Base-by-base conservation (phyloP, 441 rosid species). In the Bocquillonia castaneifolia region DNA sequence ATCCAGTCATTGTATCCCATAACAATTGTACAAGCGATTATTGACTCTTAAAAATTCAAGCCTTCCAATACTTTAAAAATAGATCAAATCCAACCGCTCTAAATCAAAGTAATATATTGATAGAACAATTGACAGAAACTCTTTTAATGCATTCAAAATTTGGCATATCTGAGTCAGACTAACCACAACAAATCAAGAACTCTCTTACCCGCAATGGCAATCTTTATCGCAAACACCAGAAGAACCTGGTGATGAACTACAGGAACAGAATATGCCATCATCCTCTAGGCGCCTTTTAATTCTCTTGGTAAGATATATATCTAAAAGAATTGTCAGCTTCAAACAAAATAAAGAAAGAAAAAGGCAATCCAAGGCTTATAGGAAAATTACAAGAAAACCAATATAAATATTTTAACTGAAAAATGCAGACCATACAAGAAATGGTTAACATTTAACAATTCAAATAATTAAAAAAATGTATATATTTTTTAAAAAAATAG, bases 201-300 rank as follows among this genome's bases (percentile, higher is more conserved):
- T 57, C 23, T 61, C 89, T 78, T 92, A 94, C 99, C 99, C 97
- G 52, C 99, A 95, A 74, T 90, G 97, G 83, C 99, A 90, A 78
- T 92, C 94, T 83, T 86, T 85, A 23, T 80, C 93, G 63, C 99
- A 90, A 1, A 86, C 85, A 48, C 69, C 72, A 29, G 96, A 79
- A 70, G 97, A 87, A 77, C 78, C 93, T 15, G 86, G 83, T 17
- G 88, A 81, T 37, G 80, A 59, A 47, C 78, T 75, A 75, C 99
- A 94, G 68, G 99, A 86, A 79, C 99, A 94, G 81, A 94, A 94
- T 69, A 94, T 94, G 64, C 99, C 99, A 80, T 94, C 96, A 78
- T 92, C 96, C 29, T 91, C 90, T 63, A 83, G 78, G 56, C 89
- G 89, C 75, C 75, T 86, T 70, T 85, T 94, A 59, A 86, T 57